Percentiles rank a stretch among this genome's conserved stretches.
phyloP scores from a whole-genome alignment of 495 filamentous ascomycete species.

The Neurospora sp. region DNA sequence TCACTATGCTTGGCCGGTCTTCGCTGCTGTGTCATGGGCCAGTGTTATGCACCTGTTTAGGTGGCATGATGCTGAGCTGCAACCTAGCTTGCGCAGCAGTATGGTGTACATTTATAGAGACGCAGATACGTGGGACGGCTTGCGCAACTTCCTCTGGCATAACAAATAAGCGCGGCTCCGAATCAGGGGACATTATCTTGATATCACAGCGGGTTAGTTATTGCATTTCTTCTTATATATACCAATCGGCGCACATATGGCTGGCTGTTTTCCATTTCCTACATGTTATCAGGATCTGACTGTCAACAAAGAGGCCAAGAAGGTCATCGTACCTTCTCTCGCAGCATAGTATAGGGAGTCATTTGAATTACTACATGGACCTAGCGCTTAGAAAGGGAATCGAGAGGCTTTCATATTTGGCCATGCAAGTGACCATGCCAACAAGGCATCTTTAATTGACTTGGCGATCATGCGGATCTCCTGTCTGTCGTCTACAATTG shows the following conservation, averaged over 20 bases:
- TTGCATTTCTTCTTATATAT: neutral
- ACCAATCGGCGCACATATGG: neutral
- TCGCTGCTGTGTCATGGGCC: conserved; percentile 83
- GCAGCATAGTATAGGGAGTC: neutral
- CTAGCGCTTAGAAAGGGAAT: neutral
- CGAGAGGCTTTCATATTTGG: neutral
- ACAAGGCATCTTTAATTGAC: neutral
- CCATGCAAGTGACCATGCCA: neutral
- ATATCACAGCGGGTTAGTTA: neutral
- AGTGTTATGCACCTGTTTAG: conserved; percentile 92
- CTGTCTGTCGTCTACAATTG: neutral
- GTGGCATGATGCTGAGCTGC: conserved; percentile 81
- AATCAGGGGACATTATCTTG: neutral
- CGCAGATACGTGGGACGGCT: conserved; percentile 73
- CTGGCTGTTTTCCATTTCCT: neutral
- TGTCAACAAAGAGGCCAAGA: neutral
- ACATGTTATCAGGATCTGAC: neutral
- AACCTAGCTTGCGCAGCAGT: conserved; percentile 82
- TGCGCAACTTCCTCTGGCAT: conserved; percentile 69
- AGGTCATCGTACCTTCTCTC: neutral
- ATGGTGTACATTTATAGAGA: conserved; percentile 95
- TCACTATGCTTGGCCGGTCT: conserved; percentile 76
- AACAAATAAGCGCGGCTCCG: conserved; percentile 52
- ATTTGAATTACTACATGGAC: neutral
- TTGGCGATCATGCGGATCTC: neutral